Percentiles rank a stretch among this genome's conserved stretches.
These are phyloP conservation scores for Claviceps humidiphila DNA, from an alignment of 2,329 filamentous ascomycete genomes.

Conservation along the genomic window DNA sequence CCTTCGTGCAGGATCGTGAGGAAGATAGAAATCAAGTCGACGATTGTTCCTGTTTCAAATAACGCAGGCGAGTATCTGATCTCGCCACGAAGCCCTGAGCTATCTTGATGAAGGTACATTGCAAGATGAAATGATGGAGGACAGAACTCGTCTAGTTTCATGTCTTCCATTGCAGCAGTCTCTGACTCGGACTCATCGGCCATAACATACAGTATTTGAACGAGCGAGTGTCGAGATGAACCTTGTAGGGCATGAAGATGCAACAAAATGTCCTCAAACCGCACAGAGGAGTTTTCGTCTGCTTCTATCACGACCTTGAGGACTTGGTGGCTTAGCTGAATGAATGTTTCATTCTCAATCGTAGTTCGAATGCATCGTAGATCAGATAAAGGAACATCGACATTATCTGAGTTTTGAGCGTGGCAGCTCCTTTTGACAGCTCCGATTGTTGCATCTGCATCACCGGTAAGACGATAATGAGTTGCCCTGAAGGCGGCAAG, in stretches of 20 bases:
- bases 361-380: conserved; percentile 11
- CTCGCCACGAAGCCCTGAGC: not conserved
- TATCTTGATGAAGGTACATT: not conserved
- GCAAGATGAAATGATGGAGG: not conserved
- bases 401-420: not conserved
- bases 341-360: not conserved
- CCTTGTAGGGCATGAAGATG: too few species aligned
- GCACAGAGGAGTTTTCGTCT: not conserved
- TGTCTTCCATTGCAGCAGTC: not conserved
- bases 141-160: not conserved
- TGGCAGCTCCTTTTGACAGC: conserved; percentile 10
- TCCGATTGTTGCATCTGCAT: conserved; percentile 13
- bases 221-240: not conserved
- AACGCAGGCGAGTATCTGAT: not conserved
- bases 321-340: conserved; percentile 8
- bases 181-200: not conserved
- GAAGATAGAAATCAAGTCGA: not conserved
- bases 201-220: not conserved
- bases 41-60: not conserved
- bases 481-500: conserved; percentile 13
- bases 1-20: not conserved
- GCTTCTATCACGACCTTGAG: not conserved
- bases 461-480: conserved; percentile 15
- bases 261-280: not conserved
- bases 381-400: conserved; percentile 15